Evolutionary conservation across 371 early-diverging fungal species (phyloP).

Genomic region (Coemansia sp.): DNA sequence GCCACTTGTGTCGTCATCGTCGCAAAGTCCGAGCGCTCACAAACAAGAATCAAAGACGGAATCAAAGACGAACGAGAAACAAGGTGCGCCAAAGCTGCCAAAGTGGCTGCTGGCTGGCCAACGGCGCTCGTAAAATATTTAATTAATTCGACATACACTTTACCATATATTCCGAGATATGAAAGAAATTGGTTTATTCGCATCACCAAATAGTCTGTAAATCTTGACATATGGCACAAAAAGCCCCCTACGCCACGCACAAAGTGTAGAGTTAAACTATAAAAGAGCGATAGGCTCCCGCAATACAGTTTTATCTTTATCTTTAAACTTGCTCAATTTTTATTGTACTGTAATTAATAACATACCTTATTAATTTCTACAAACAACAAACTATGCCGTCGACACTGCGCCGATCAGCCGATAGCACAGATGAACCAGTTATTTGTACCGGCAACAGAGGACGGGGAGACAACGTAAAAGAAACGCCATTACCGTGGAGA

Average conservation of each 20-base stretch:
- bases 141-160: neutral
- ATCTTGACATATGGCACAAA: too few relatives aligned
- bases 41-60: neutral
- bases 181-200: neutral
- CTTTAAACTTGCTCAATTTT: too few relatives aligned
- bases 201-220: neutral
- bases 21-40: slow-evolving; percentile 5
- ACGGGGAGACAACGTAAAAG: slow-evolving; percentile 1
- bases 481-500: slow-evolving; percentile 51
- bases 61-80: neutral
- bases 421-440: too few relatives aligned
- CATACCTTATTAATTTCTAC: neutral
- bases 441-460: neutral
- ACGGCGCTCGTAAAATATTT: slow-evolving; percentile 3
- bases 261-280: too few relatives aligned
- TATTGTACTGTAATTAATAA: neutral
- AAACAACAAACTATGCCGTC: neutral
- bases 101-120: slow-evolving; percentile 47
- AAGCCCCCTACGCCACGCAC: neutral
- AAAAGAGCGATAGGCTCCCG: too few relatives aligned
- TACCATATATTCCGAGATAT: neutral
- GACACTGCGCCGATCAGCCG: too few relatives aligned
- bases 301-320: too few relatives aligned
- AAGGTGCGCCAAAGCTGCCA: slow-evolving; percentile 23
- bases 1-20: neutral